Evolutionary conservation across 1,139 yeast genomes (phyloP).

Genomic region (Yamadazyma triangularis): DNA sequence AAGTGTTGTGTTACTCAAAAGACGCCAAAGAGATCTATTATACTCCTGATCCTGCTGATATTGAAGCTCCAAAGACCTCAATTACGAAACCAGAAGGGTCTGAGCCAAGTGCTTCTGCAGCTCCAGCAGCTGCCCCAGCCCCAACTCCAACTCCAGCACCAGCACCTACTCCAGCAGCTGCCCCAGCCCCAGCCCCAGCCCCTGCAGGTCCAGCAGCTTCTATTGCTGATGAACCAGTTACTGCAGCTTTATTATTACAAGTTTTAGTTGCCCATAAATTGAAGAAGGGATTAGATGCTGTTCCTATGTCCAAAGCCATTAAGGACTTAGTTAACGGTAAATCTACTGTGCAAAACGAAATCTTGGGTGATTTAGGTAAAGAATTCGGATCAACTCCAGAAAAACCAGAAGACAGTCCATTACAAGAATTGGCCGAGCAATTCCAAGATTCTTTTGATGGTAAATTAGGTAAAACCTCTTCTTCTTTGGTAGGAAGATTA

Average conservation of each 20-base stretch:
- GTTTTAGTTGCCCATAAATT: conserved; percentile 93
- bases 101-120: conserved; percentile 20
- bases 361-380: conserved; percentile 95
- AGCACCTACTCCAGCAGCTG: conserved; percentile 52
- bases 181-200: conserved; percentile 56
- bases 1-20: conserved; percentile 90
- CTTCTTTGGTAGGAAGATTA: conserved; percentile 83
- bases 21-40: conserved; percentile 96
- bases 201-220: conserved; percentile 75
- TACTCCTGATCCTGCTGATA: conserved; percentile 77
- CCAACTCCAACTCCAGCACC: conserved; percentile 44
- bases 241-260: conserved; percentile 78
- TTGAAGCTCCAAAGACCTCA: conserved; percentile 39
- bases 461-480: conserved; percentile 86
- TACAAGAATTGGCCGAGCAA: conserved; percentile 89
- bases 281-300: conserved; percentile 81
- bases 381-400: conserved; percentile 98
- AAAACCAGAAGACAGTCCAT: conserved; percentile 97
- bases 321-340: conserved; percentile 98
- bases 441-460: conserved; percentile 91
- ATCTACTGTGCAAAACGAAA: conserved; percentile 97
- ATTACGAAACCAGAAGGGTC: conserved; percentile 10
- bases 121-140: conserved; percentile 24
- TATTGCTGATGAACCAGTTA: conserved; percentile 84
- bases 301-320: conserved; percentile 88